phyloP scores from a whole-genome alignment of 2,329 filamentous ascomycete genomes.

The Ophiostoma himal-ulmi region DNA sequence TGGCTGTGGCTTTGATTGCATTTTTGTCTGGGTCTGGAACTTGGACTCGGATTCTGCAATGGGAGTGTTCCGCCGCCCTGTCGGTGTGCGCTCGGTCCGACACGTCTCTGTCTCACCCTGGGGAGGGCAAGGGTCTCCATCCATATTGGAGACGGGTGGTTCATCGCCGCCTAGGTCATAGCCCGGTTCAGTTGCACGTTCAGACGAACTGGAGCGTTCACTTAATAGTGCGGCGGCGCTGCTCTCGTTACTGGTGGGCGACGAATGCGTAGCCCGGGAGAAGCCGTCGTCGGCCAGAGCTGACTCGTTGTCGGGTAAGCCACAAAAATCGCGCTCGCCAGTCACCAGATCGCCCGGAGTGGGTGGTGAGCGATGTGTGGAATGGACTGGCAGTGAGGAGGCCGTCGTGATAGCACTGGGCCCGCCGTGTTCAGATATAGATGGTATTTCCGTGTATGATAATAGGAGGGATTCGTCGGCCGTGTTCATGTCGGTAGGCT shows the following conservation, averaged over 20 bases:
- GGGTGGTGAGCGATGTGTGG: neutral
- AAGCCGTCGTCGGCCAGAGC: neutral
- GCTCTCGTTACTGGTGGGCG: neutral
- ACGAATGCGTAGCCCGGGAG: neutral
- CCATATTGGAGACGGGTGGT: neutral
- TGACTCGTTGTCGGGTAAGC: neutral
- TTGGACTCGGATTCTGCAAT: neutral
- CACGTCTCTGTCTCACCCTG: neutral
- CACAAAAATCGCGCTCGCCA: constrained; percentile 15
- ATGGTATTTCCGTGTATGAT: neutral
- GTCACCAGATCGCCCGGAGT: constrained; percentile 1
- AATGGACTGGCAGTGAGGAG: constrained; percentile 1
- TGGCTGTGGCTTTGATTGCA: neutral
- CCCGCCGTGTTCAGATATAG: neutral
- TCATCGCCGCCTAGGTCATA: neutral
- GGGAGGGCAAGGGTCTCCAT: neutral
- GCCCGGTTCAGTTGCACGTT: neutral
- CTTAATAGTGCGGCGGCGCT: neutral
- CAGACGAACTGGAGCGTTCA: neutral
- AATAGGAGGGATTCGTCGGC: too few species aligned
- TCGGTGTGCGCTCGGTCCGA: neutral
- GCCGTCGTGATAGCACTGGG: neutral
- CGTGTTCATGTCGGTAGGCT: neutral
- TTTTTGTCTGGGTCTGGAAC: neutral
- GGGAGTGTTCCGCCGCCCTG: neutral